Conservation (phyloP, 1,284 basidiomycete genomes). For the Golubevia pallescens region DNA sequence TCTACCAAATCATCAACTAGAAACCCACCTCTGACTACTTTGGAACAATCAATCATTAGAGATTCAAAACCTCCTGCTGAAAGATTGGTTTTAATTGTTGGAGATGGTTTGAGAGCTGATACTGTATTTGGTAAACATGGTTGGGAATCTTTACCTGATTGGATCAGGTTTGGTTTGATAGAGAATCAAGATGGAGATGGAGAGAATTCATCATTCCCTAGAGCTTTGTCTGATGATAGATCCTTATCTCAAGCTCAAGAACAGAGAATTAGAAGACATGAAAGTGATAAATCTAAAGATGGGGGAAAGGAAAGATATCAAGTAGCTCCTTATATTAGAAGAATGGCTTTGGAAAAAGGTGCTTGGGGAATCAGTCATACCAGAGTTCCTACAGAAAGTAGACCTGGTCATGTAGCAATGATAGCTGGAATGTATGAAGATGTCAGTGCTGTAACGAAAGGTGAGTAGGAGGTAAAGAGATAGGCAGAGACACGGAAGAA, state of each 20-base stretch:
- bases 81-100: slow-evolving; percentile 53
- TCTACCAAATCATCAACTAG: too few relatives aligned
- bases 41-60: too few relatives aligned
- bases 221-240: slow-evolving; percentile 2
- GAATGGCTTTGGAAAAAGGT: neutral
- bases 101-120: slow-evolving; percentile 54
- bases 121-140: slow-evolving; percentile 45
- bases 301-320: too few relatives aligned
- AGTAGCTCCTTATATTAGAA: too few relatives aligned
- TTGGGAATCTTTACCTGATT: slow-evolving; percentile 15
- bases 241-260: too few relatives aligned
- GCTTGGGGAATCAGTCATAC: slow-evolving; percentile 86
- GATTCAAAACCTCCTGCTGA: slow-evolving; percentile 24
- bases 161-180: slow-evolving; percentile 19
- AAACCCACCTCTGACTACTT: neutral
- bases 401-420: slow-evolving; percentile 84
- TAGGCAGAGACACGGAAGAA: neutral
- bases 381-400: slow-evolving; percentile 83
- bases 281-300: neutral
- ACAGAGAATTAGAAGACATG: neutral
- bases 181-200: neutral
- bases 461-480: slow-evolving; percentile 65
- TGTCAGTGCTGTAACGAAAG: slow-evolving; percentile 83
- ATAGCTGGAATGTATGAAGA: slow-evolving; percentile 94
- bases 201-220: slow-evolving; percentile 2